Conservation (phyloP, 345 rosid species). For the Sapria himalayana region DNA sequence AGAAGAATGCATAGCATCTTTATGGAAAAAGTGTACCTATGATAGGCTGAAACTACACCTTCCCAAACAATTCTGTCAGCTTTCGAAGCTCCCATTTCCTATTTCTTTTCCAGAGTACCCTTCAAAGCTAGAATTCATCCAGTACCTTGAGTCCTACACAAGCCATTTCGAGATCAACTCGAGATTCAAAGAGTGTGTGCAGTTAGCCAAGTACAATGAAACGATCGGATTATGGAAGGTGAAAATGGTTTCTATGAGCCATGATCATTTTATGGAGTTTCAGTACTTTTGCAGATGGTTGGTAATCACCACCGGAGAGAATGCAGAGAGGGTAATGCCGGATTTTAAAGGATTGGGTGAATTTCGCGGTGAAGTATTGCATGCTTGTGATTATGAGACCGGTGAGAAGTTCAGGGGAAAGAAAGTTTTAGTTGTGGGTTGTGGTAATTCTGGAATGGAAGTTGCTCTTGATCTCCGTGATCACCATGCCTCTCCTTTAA, state of each 20-base stretch:
- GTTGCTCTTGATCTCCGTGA: slow-evolving; percentile 31
- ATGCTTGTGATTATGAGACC: slow-evolving; percentile 20
- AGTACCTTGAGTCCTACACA: slow-evolving; percentile 27
- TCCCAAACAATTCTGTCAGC: slow-evolving; percentile 33
- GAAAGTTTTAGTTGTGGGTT: slow-evolving; percentile 31
- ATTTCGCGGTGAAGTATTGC: slow-evolving; percentile 21
- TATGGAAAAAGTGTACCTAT: slow-evolving; percentile 30
- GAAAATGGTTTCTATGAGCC: slow-evolving; percentile 8
- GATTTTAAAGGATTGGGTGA: slow-evolving; percentile 20
- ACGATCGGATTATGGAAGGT: slow-evolving; percentile 24
- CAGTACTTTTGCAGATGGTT: slow-evolving; percentile 34
- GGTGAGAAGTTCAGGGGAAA: slow-evolving; percentile 18
- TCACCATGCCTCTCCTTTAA: slow-evolving; percentile 22
- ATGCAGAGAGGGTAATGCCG: slow-evolving; percentile 29
- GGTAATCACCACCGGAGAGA: slow-evolving; percentile 37
- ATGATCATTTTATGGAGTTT: slow-evolving; percentile 8
- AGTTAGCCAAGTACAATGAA: slow-evolving; percentile 16
- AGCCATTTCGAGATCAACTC: slow-evolving; percentile 18
- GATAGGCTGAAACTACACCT: slow-evolving; percentile 33
- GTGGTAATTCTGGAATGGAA: slow-evolving; percentile 48
- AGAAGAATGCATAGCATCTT: slow-evolving; percentile 24
- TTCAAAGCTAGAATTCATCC: slow-evolving; percentile 18
- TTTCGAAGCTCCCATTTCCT: slow-evolving; percentile 30
- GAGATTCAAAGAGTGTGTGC: slow-evolving; percentile 21
- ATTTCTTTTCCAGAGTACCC: slow-evolving; percentile 22